A percentile compares a stretch with the other conserved stretches of the same genome.
phyloP scores from a whole-genome alignment of 352 stramenopile species.

The Phytophthora agathidicida region DNA sequence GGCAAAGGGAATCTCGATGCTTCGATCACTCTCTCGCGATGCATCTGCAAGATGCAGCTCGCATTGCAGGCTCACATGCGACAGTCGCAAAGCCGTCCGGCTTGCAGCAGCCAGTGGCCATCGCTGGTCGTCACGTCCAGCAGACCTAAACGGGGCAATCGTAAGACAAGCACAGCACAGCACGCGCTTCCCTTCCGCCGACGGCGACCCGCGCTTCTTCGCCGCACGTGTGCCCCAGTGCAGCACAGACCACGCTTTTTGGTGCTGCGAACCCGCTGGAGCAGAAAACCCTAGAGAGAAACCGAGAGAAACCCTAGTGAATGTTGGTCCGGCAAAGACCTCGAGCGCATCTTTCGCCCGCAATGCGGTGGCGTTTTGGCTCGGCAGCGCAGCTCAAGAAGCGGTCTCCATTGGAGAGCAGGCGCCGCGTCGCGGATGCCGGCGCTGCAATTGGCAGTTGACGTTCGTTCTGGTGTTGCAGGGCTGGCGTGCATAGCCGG shows the following conservation, averaged over 20 bases:
- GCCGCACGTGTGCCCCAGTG: too few species aligned
- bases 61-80: constrained; percentile 19
- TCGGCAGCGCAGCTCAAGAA: not conserved
- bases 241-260: too few species aligned
- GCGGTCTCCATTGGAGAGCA: constrained; percentile 15
- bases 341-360: not conserved
- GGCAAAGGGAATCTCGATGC: constrained; percentile 3
- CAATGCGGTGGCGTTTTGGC: too few species aligned
- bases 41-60: constrained; percentile 5
- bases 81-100: constrained; percentile 25
- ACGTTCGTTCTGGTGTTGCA: constrained; percentile 19
- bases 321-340: too few species aligned
- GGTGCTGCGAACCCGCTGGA: too few species aligned
- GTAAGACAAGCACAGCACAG: constrained; percentile 2
- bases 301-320: too few species aligned
- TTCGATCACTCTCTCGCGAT: not conserved
- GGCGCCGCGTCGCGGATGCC: constrained; percentile 14
- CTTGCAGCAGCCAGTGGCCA: constrained; percentile 8
- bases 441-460: constrained; percentile 14
- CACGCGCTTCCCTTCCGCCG: constrained; percentile 11
- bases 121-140: constrained; percentile 10
- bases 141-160: not conserved
- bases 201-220: not conserved
- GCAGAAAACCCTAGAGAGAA: too few species aligned
- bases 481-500: not conserved